These are phyloP conservation scores for Croton laevigatus DNA, from an alignment of 441 rosid genomes.

Conservation along the genomic window DNA sequence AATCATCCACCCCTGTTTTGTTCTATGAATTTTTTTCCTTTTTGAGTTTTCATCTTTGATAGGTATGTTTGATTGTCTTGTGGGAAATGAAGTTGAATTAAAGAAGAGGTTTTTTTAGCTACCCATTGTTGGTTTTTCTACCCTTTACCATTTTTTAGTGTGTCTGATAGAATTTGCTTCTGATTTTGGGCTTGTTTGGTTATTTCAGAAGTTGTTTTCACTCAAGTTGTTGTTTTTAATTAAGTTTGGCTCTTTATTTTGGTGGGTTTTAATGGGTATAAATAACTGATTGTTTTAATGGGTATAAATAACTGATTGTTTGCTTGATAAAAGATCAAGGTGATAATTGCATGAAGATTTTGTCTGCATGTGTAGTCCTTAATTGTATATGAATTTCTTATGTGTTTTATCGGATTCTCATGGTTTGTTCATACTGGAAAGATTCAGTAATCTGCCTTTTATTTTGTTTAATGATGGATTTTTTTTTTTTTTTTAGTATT, in stretches of 20 bases:
- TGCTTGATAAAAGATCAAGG: background rate
- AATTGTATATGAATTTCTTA: background rate
- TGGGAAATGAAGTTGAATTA: background rate
- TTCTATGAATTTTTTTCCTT: background rate
- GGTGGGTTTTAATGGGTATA: background rate
- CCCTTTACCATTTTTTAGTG: background rate
- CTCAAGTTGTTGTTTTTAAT: background rate
- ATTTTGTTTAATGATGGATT: background rate
- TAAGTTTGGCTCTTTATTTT: background rate
- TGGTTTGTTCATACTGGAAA: background rate
- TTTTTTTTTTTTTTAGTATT: background rate
- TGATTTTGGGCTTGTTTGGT: background rate
- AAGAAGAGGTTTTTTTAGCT: too few species aligned
- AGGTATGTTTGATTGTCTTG: background rate
- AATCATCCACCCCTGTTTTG: background rate
- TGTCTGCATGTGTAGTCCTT: background rate
- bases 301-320: background rate
- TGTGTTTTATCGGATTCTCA: background rate
- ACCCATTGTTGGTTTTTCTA: background rate
- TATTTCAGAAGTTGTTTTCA: background rate
- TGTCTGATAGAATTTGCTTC: background rate
- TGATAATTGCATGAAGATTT: conserved; percentile 4
- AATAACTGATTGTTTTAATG: background rate
- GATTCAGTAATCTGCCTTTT: background rate
- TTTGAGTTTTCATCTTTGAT: background rate